Evolutionary conservation across 2,329 filamentous ascomycete species (phyloP).

Genomic region (Trichoderma koningiopsis): DNA sequence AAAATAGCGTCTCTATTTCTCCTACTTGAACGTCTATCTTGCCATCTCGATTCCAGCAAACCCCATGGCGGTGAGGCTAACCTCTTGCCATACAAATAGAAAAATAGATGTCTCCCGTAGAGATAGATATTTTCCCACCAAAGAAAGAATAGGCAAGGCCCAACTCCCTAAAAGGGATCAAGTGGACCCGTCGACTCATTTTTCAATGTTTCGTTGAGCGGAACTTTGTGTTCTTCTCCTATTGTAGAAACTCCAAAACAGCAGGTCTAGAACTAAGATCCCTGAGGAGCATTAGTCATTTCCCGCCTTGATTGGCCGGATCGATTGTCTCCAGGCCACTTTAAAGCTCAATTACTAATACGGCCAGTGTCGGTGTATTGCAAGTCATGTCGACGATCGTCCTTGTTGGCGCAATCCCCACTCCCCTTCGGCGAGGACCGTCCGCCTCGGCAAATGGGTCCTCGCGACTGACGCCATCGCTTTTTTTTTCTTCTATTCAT

Average conservation of each 20-base stretch:
- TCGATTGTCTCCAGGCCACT: not conserved
- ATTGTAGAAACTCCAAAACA: not conserved
- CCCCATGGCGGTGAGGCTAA: not conserved
- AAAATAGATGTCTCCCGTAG: not conserved
- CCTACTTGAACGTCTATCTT: not conserved
- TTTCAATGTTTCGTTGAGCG: not conserved
- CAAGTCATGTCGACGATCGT: not conserved
- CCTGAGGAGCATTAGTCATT: not conserved
- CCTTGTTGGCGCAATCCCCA: not conserved
- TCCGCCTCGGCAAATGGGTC: not conserved
- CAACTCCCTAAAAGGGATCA: not conserved
- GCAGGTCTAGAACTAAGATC: slow-evolving; percentile 9
- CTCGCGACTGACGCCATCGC: not conserved
- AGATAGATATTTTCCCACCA: not conserved
- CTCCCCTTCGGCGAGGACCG: not conserved
- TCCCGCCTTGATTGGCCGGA: not conserved
- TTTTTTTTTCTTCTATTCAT: not conserved
- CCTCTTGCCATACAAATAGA: not conserved
- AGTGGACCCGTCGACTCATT: not conserved
- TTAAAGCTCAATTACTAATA: slow-evolving; percentile 1
- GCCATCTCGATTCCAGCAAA: not conserved
- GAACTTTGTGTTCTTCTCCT: not conserved
- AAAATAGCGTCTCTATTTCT: not conserved
- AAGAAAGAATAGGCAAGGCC: not conserved
- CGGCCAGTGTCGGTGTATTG: not conserved